Conservation (phyloP, 257 asterid genomes). For the Salvia miltiorrhiza region DNA sequence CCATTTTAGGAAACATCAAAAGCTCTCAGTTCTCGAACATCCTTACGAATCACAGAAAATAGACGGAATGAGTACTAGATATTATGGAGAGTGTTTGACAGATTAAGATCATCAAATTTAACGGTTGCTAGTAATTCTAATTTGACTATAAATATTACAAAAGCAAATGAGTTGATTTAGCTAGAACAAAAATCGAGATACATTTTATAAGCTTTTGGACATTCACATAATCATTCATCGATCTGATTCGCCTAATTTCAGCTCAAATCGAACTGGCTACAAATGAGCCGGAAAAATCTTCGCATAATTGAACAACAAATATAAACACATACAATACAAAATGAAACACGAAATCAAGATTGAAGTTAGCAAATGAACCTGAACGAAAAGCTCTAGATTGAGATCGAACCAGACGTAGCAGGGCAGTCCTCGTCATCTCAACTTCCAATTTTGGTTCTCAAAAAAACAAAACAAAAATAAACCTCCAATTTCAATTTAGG, state of each 20-base stretch:
- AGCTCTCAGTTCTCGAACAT: not conserved
- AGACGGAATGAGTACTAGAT: not conserved
- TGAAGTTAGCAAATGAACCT: slow-evolving; percentile 35
- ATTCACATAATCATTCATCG: not conserved
- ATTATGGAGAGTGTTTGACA: not conserved
- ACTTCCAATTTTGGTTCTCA: slow-evolving; percentile 6
- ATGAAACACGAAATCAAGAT: not conserved
- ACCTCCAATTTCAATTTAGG: slow-evolving; percentile 10
- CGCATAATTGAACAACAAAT: not conserved
- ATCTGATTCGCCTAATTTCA: not conserved
- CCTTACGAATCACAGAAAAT: not conserved
- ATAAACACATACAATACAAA: not conserved
- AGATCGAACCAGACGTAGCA: slow-evolving; percentile 56
- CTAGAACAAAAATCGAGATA: not conserved
- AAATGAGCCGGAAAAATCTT: not conserved
- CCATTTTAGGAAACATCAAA: not conserved
- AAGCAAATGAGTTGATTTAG: not conserved
- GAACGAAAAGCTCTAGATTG: slow-evolving; percentile 39
- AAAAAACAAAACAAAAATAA: too few relatives aligned
- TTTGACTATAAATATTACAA: not conserved
- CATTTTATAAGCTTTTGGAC: not conserved
- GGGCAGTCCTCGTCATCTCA: slow-evolving; percentile 56
- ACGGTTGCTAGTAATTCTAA: not conserved
- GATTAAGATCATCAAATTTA: not conserved
- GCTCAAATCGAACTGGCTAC: not conserved